Percentiles rank a stretch among this genome's conserved stretches.
These are phyloP conservation scores for Anisodus acutangulus DNA, from an alignment of 257 asterid species.

Conservation along the genomic window DNA sequence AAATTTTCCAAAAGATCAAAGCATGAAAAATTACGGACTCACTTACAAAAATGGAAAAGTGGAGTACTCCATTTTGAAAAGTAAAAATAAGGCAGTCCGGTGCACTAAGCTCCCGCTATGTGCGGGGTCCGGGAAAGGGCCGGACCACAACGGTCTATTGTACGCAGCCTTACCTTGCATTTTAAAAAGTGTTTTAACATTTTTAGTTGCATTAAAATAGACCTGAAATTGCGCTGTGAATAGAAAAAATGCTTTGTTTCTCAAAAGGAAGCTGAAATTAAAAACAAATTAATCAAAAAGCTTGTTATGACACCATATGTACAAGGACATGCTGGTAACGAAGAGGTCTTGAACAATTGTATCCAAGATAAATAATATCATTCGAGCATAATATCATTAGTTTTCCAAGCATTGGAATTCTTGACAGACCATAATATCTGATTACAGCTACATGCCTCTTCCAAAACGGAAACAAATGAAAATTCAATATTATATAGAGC, in stretches of 20 bases:
- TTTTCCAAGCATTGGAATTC: slow-evolving; percentile 10
- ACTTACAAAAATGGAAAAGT: slow-evolving; percentile 20
- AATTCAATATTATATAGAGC: not conserved
- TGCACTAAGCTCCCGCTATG: too few relatives aligned
- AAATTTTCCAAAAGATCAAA: too few relatives aligned
- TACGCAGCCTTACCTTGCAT: too few relatives aligned
- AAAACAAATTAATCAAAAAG: not conserved
- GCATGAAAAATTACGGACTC: slow-evolving; percentile 30
- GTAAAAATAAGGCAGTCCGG: too few relatives aligned
- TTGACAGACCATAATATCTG: slow-evolving; percentile 1
- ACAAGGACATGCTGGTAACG: not conserved
- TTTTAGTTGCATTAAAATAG: slow-evolving; percentile 23
- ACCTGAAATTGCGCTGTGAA: slow-evolving; percentile 16
- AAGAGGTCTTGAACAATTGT: not conserved
- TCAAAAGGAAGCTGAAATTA: slow-evolving; percentile 1
- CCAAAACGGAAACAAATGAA: slow-evolving; percentile 17
- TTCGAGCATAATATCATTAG: slow-evolving; percentile 3
- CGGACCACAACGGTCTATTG: too few relatives aligned
- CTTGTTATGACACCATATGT: not conserved
- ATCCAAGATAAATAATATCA: not conserved
- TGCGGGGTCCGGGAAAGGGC: too few relatives aligned
- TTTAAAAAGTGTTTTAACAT: not conserved
- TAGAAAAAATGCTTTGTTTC: not conserved
- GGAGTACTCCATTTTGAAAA: not conserved
- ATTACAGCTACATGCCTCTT: not conserved